phyloP scores from a whole-genome alignment of 768 basidiomycete species.

The Auricularia heimuer region DNA sequence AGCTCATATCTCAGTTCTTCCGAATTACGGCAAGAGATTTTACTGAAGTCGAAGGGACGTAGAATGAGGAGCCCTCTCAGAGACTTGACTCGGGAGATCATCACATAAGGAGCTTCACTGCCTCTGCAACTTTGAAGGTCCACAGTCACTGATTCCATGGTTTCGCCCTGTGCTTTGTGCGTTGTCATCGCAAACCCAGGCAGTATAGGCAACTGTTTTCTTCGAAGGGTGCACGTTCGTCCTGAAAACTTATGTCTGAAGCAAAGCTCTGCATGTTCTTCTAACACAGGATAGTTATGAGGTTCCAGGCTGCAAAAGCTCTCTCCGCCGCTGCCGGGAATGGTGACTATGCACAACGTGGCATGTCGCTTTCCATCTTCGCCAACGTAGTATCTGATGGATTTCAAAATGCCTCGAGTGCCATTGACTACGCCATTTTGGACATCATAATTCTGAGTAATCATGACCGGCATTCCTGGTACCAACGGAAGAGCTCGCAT shows the following conservation, averaged over 20 bases:
- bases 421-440: conserved; percentile 30
- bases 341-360: conserved; percentile 19
- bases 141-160: conserved; percentile 21
- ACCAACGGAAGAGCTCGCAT: conserved; percentile 3
- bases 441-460: conserved; percentile 27
- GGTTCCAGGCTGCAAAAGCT: conserved; percentile 12
- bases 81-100: conserved; percentile 26
- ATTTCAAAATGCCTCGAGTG: conserved; percentile 14
- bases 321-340: conserved; percentile 2
- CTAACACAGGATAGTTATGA: conserved; percentile 14
- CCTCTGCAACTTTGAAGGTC: conserved; percentile 24
- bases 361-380: conserved; percentile 11
- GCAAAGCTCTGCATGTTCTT: conserved; percentile 15
- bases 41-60: conserved; percentile 14
- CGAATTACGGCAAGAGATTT: conserved; percentile 6
- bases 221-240: conserved; percentile 14
- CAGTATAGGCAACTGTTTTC: conserved; percentile 26
- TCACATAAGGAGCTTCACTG: conserved; percentile 31
- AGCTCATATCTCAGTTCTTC: no score
- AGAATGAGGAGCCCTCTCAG: conserved; percentile 25
- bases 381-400: conserved; percentile 17
- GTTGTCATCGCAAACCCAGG: conserved; percentile 33
- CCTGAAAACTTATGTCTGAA: conserved; percentile 17
- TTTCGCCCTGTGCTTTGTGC: conserved; percentile 32
- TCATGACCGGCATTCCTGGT: conserved; percentile 7